Base-by-base conservation (phyloP, 768 basidiomycete species). In the Krasilnikovozyma curviuscula region DNA sequence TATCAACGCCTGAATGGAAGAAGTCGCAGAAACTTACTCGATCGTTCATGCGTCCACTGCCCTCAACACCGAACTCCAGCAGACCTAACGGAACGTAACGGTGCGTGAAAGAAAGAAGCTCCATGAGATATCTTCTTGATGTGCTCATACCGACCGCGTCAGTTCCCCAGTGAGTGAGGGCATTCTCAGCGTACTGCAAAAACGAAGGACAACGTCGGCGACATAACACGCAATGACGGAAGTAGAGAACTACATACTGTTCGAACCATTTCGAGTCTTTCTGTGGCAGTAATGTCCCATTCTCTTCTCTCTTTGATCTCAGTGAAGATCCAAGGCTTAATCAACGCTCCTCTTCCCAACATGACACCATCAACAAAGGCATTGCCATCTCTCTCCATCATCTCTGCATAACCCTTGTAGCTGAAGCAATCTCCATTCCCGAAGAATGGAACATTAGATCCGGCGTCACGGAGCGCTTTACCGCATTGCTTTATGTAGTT, bases 321-420 rank as follows among this genome's bases (percentile, higher is more conserved):
- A 27, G 42, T 56, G 49, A 58, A 59, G 28, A 58, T 54, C 66
- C 66, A 67, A 27, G 63, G 63, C 65, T 98, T 98, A 64, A 97
- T 93, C 41, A 97, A 68, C 0, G 88, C 91, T 0, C 93, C 93
- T 19, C 93, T 71, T 1, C 78, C 93, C 30, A 95, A 73, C 93
- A 98, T 97, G 37, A 95, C 71, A 5, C 89, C 88, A 60, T 95
- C 89, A 0, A 93, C 86, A n/a, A n/a, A n/a, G n/a, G n/a, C n/a
- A n/a, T n/a, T n/a, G 5, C 84, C 84, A 24, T 73, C 77, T n/a
- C 68, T 62, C 37, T 84, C 77, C 27, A 88, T 72, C 38, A 74
- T 74, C 14, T 73, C 65, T 75, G 81, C 82, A 63, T 89, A 89
- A 49, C 75, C 79, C 49, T 80, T 69, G 5, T 82, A 76, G 3